phyloP scores from a whole-genome alignment of 176 grass and related monocot species.

The Rhynchospora breviuscula region DNA sequence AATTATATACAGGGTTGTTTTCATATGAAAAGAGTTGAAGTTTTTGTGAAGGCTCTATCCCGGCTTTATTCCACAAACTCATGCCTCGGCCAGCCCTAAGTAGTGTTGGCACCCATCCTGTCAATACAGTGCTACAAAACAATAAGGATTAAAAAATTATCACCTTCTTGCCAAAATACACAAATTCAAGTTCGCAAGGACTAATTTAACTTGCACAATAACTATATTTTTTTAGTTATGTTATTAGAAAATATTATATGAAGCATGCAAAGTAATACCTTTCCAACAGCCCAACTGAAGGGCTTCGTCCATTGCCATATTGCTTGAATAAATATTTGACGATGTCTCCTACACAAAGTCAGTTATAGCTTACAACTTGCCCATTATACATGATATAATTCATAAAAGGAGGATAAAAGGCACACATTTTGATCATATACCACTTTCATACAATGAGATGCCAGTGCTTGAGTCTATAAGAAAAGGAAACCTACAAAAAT shows the following conservation, averaged over 20 bases:
- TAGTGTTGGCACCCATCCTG: constrained; percentile 92
- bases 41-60: constrained; percentile 48
- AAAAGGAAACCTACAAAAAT: constrained; percentile 72
- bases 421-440: constrained; percentile 37
- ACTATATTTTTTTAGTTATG: not conserved
- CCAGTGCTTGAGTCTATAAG: constrained; percentile 72
- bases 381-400: not conserved
- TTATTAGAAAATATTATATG: not conserved
- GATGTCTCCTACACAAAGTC: constrained; percentile 65
- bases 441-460: constrained; percentile 91
- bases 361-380: not conserved
- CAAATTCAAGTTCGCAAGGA: not conserved
- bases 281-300: constrained; percentile 78
- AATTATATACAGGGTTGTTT: constrained; percentile 56
- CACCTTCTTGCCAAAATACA: not conserved
- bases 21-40: constrained; percentile 87
- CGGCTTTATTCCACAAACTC: constrained; percentile 75
- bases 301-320: constrained; percentile 74
- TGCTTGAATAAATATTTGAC: constrained; percentile 71
- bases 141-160: not conserved
- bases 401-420: not conserved
- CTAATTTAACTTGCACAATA: not conserved
- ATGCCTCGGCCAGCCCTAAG: constrained; percentile 86
- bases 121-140: constrained; percentile 62
- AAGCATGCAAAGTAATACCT: constrained; percentile 54